These are phyloP conservation scores for Saxispiralis lemnorum DNA, from an alignment of 495 filamentous ascomycete species.

Conservation along the genomic window DNA sequence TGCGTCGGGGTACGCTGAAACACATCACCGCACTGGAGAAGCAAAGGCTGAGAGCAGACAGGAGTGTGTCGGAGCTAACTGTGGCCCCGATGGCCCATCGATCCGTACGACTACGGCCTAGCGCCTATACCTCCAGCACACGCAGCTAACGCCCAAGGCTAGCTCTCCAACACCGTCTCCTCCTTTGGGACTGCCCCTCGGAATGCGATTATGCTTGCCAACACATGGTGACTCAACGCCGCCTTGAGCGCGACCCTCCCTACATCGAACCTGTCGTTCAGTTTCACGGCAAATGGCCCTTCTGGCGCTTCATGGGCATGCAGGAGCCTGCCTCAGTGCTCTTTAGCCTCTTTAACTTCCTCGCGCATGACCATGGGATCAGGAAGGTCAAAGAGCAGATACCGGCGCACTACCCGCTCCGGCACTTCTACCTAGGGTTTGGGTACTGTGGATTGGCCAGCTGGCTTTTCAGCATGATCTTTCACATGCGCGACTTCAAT, in stretches of 20 bases:
- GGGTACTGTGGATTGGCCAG: slow-evolving; percentile 64
- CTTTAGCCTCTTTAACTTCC: slow-evolving; percentile 78
- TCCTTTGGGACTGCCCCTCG: slow-evolving; percentile 63
- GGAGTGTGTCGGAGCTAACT: slow-evolving; percentile 73
- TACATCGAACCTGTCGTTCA: slow-evolving; percentile 56
- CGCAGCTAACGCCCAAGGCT: slow-evolving; percentile 5
- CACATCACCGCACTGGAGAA: slow-evolving; percentile 9
- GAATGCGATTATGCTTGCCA: slow-evolving; percentile 99
- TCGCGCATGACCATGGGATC: slow-evolving; percentile 72
- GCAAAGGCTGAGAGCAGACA: slow-evolving; percentile 22
- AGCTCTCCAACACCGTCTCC: slow-evolving; percentile 52
- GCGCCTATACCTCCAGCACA: neutral
- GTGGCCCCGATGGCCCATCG: slow-evolving; percentile 31
- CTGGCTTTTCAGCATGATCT: slow-evolving; percentile 78
- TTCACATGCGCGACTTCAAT: slow-evolving; percentile 74
- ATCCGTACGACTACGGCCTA: slow-evolving; percentile 33
- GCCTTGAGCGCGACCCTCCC: slow-evolving; percentile 45
- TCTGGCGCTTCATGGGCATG: slow-evolving; percentile 71
- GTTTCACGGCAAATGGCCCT: slow-evolving; percentile 99
- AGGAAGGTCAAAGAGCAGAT: slow-evolving; percentile 47
- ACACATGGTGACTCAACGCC: slow-evolving; percentile 68
- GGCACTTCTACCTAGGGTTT: slow-evolving; percentile 63
- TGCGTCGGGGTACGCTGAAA: slow-evolving; percentile 55
- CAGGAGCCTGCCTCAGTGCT: slow-evolving; percentile 88
- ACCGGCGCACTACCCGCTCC: slow-evolving; percentile 53